Conservation (phyloP, 768 basidiomycete species). For the Leccinum imitatum region DNA sequence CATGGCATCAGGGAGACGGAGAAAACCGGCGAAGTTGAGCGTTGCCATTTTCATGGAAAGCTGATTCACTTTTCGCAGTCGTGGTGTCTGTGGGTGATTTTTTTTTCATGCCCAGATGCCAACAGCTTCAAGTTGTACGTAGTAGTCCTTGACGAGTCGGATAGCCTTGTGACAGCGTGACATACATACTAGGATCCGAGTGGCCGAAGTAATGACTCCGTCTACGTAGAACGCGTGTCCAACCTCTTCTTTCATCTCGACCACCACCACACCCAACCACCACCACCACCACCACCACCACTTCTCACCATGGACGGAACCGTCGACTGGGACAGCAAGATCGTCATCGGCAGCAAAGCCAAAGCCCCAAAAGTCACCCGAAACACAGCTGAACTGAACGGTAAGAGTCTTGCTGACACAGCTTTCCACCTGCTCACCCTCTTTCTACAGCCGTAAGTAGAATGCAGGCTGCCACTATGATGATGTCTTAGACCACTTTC, state of each 20-base stretch:
- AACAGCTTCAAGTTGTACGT: too few relatives aligned
- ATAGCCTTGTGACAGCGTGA: conserved; percentile 7
- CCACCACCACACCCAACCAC: conserved; percentile 12
- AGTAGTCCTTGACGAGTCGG: too few relatives aligned
- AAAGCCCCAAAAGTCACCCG: conserved; percentile 62
- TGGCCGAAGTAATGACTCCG: not conserved
- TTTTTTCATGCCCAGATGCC: too few relatives aligned
- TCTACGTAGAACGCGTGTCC: not conserved
- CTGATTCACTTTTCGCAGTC: not conserved
- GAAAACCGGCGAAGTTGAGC: not conserved
- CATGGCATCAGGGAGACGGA: not conserved
- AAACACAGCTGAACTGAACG: conserved; percentile 58
- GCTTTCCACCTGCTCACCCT: conserved; percentile 15
- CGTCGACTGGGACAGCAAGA: conserved; percentile 68
- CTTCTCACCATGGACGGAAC: conserved; percentile 41
- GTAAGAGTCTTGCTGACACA: conserved; percentile 25
- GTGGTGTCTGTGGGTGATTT: too few relatives aligned
- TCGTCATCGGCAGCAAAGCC: conserved; percentile 70
- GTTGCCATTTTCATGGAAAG: not conserved
- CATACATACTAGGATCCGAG: not conserved
- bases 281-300: not conserved
- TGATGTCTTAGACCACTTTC: conserved; percentile 8
- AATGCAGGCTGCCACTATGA: not conserved
- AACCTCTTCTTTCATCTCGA: conserved; percentile 8
- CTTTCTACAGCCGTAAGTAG: conserved; percentile 51